Conservation (phyloP, 306 rosid genomes). For the Sicyos edulis region DNA sequence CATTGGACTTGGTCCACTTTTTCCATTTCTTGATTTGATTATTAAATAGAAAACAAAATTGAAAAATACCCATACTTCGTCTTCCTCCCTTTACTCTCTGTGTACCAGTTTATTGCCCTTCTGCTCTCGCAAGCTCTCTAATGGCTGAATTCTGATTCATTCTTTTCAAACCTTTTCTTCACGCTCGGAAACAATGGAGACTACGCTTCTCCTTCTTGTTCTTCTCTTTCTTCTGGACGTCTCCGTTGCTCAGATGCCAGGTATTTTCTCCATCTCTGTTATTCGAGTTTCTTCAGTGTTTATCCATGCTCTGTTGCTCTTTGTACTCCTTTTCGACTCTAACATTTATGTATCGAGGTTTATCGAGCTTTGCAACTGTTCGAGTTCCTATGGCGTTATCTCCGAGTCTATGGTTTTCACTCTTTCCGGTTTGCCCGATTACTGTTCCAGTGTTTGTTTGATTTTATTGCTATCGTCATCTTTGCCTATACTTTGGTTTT, state of each 20-base stretch:
- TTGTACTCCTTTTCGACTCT: background rate
- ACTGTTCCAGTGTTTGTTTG: background rate
- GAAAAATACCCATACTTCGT: background rate
- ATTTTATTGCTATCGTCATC: background rate
- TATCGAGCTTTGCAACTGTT: background rate
- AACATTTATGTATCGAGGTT: background rate
- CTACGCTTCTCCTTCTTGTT: constrained; percentile 28
- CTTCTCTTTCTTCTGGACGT: constrained; percentile 31
- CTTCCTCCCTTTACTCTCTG: constrained; percentile 5
- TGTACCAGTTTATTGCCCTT: background rate
- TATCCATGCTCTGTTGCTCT: background rate
- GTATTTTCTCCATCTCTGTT: constrained; percentile 26
- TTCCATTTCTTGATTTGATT: constrained; percentile 1
- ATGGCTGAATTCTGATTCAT: background rate
- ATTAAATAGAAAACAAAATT: background rate
- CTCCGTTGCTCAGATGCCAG: constrained; percentile 68
- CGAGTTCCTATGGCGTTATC: background rate
- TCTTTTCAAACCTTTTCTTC: constrained; percentile 23
- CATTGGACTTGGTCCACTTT: background rate
- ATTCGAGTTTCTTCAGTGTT: background rate
- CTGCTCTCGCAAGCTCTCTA: background rate
- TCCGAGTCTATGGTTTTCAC: background rate
- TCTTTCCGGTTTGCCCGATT: background rate
- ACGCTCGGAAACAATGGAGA: constrained; percentile 41
- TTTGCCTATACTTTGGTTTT: background rate